These are phyloP conservation scores for Arthrobotrys megalospora DNA, from an alignment of 2,329 filamentous ascomycete species.

Conservation along the genomic window DNA sequence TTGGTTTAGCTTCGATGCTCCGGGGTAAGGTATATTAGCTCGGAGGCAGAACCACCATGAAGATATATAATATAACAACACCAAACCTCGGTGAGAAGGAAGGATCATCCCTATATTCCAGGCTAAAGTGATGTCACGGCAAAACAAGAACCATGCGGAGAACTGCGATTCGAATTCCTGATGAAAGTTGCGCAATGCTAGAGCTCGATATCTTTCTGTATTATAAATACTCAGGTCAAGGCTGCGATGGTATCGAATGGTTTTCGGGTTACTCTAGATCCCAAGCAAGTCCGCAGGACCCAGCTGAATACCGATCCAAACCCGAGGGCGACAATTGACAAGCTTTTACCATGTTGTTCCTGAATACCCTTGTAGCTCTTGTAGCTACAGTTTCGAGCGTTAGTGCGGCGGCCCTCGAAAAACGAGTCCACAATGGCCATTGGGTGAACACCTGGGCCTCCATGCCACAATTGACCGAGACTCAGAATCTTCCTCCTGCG, in stretches of 20 bases:
- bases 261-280: background rate
- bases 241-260: constrained; percentile 8
- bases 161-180: background rate
- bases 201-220: background rate
- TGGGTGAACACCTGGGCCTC: constrained; percentile 78
- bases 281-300: constrained; percentile 13
- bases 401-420: constrained; percentile 39
- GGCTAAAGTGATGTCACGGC: constrained; percentile 54
- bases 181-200: constrained; percentile 17
- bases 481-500: constrained; percentile 74
- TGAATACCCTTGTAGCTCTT: constrained; percentile 42
- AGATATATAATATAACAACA: constrained; percentile 7
- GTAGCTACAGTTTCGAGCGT: constrained; percentile 32
- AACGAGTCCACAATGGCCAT: constrained; percentile 65
- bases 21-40: constrained; percentile 27
- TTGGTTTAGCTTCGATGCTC: constrained; percentile 16
- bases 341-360: constrained; percentile 37
- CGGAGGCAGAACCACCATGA: constrained; percentile 1
- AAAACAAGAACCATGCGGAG: constrained; percentile 30
- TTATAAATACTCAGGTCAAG: constrained; percentile 26
- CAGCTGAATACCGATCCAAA: background rate
- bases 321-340: constrained; percentile 16
- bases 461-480: constrained; percentile 78
- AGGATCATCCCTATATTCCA: constrained; percentile 34
- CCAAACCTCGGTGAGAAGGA: constrained; percentile 45